Evolutionary conservation across 768 basidiomycete genomes (phyloP).

Genomic region (Mycena leptocephala): DNA sequence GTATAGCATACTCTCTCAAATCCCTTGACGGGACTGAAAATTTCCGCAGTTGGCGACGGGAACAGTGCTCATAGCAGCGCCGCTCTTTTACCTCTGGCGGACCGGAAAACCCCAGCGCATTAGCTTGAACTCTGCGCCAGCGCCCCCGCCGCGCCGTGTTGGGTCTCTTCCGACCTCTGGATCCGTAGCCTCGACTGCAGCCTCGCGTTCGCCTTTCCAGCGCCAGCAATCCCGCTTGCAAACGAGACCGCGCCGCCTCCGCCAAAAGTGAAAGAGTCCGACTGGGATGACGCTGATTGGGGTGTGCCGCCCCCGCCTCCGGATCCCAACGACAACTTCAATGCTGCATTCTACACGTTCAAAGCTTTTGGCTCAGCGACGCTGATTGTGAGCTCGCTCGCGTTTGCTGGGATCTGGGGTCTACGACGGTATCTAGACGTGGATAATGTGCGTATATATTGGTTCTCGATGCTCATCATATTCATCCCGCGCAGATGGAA

Average conservation of each 20-base stretch:
- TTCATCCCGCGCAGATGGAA: constrained; percentile 15
- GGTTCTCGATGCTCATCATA: neutral
- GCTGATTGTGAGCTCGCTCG: constrained; percentile 66
- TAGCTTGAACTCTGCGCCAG: constrained; percentile 9
- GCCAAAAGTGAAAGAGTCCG: neutral
- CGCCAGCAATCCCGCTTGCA: neutral
- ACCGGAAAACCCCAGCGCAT: constrained; percentile 4
- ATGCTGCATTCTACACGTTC: constrained; percentile 67
- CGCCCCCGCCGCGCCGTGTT: constrained; percentile 30
- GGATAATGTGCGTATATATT: constrained; percentile 62
- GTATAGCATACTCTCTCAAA: constrained; percentile 3
- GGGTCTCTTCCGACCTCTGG: constrained; percentile 1
- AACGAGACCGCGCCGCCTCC: neutral
- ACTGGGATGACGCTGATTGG: constrained; percentile 38
- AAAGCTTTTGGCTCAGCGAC: constrained; percentile 83
- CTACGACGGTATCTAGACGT: constrained; percentile 71
- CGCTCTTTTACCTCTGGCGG: constrained; percentile 35
- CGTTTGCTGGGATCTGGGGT: constrained; percentile 60
- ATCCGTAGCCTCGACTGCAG: neutral
- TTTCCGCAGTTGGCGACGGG: constrained; percentile 20
- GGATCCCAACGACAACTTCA: constrained; percentile 54
- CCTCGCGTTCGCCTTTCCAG: constrained; percentile 19
- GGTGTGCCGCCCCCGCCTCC: constrained; percentile 27
- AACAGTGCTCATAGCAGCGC: constrained; percentile 29
- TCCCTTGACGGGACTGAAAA: neutral